phyloP scores from a whole-genome alignment of 2,329 filamentous ascomycete genomes.

The Corinectria fuckeliana region DNA sequence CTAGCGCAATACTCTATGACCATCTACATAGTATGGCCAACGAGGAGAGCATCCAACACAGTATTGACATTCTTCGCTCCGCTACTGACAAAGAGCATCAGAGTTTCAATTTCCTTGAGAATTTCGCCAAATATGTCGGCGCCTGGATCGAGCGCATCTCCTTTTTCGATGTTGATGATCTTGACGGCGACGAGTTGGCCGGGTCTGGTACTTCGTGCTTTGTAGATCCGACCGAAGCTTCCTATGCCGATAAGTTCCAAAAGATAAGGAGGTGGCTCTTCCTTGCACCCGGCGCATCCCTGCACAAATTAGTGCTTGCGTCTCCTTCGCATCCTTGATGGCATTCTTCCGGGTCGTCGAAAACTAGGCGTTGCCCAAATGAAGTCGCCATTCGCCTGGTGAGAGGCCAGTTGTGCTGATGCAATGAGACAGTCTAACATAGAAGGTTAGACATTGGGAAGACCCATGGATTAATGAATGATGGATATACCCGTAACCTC shows the following conservation, averaged over 20 bases:
- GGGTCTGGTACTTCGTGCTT: constrained; percentile 52
- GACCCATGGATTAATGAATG: no score
- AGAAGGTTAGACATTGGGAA: no score
- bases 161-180: constrained; percentile 78
- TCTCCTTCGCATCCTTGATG: constrained; percentile 72
- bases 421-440: no score
- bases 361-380: background rate
- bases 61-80: constrained; percentile 82
- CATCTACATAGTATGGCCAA: constrained; percentile 85
- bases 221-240: constrained; percentile 78
- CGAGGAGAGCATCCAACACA: constrained; percentile 78
- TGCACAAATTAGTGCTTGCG: constrained; percentile 70
- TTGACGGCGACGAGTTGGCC: constrained; percentile 69
- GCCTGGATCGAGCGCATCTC: constrained; percentile 65
- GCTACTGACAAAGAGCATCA: constrained; percentile 67
- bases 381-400: background rate
- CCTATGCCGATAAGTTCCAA: constrained; percentile 78
- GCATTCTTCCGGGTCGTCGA: constrained; percentile 54
- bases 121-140: constrained; percentile 69
- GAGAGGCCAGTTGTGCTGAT: no score
- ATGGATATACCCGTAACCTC: no score
- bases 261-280: constrained; percentile 68
- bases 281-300: constrained; percentile 63
- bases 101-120: constrained; percentile 61
- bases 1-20: constrained; percentile 86